Evolutionary conservation across 257 asterid species (phyloP).

Genomic region (Nicotiana sylvestris): DNA sequence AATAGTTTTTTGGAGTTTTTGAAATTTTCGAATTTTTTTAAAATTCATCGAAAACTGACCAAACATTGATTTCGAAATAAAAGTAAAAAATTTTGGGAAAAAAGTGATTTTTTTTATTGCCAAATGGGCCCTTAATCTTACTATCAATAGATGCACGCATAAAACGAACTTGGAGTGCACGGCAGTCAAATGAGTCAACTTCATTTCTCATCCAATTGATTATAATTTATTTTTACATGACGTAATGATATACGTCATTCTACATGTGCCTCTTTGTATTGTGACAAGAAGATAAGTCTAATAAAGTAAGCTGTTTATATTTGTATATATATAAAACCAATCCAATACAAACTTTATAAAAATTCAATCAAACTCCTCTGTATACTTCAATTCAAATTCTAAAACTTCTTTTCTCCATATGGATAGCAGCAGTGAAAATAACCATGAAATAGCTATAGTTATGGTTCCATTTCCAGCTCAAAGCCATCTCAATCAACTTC

Average conservation of each 20-base stretch:
- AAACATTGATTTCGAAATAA: too few species aligned
- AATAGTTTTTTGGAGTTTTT: too few species aligned
- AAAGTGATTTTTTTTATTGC: too few species aligned
- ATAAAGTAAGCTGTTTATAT: not conserved
- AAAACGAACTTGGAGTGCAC: not conserved
- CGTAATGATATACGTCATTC: not conserved
- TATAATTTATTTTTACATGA: not conserved
- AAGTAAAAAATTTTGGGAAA: too few species aligned
- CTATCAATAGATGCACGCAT: too few species aligned
- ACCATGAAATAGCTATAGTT: not conserved
- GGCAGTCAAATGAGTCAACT: not conserved
- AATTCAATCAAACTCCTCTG: too few species aligned
- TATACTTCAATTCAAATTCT: too few species aligned
- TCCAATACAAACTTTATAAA: not conserved
- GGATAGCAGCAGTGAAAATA: not conserved
- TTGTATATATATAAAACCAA: not conserved
- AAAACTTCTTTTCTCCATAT: not conserved
- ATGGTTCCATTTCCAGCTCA: constrained; percentile 31
- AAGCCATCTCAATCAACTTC: constrained; percentile 43
- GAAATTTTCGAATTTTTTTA: too few species aligned
- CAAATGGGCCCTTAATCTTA: too few species aligned
- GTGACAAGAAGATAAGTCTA: too few species aligned
- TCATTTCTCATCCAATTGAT: not conserved
- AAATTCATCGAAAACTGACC: too few species aligned
- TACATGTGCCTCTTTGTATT: not conserved